phyloP scores from a whole-genome alignment of 352 stramenopile species.

The Phytophthora boehmeriae region DNA sequence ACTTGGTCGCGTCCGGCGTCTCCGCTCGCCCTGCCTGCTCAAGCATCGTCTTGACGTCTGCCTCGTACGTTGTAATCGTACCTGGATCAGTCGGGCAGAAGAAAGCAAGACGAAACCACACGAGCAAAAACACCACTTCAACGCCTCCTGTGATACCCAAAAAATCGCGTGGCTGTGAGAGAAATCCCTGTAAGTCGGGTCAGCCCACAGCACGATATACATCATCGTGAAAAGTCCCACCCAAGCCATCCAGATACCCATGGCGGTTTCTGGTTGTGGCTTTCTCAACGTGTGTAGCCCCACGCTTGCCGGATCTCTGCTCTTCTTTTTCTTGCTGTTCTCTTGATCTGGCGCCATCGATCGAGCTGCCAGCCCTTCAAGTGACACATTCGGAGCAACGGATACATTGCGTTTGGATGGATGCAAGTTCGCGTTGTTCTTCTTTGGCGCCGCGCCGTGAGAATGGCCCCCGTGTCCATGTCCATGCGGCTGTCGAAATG shows the following conservation, averaged over 20 bases:
- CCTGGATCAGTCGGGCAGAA: slow-evolving; percentile 65
- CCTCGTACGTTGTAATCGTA: slow-evolving; percentile 52
- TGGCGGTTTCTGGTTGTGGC: slow-evolving; percentile 66
- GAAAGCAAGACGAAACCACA: slow-evolving; percentile 62
- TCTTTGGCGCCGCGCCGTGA: slow-evolving; percentile 40
- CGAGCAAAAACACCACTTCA: slow-evolving; percentile 52
- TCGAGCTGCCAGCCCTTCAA: slow-evolving; percentile 29
- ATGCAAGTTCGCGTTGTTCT: slow-evolving; percentile 36
- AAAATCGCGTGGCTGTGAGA: slow-evolving; percentile 36
- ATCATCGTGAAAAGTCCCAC: slow-evolving; percentile 73
- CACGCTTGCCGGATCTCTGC: slow-evolving; percentile 22
- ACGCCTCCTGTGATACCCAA: slow-evolving; percentile 46
- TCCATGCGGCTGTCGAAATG: slow-evolving; percentile 45
- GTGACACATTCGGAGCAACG: slow-evolving; percentile 37
- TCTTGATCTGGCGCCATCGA: slow-evolving; percentile 10
- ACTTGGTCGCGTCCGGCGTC: slow-evolving; percentile 45
- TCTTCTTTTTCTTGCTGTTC: slow-evolving; percentile 32
- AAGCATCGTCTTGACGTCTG: slow-evolving; percentile 62
- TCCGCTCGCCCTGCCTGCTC: slow-evolving; percentile 47
- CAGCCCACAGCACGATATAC: slow-evolving; percentile 67
- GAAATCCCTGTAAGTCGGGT: slow-evolving; percentile 48
- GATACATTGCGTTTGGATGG: slow-evolving; percentile 55
- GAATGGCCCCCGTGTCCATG: slow-evolving; percentile 62
- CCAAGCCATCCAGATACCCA: slow-evolving; percentile 84
- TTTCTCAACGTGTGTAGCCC: slow-evolving; percentile 36